Conservation (phyloP, 805 yeast species). For the Scheffersomyces lignosus region DNA sequence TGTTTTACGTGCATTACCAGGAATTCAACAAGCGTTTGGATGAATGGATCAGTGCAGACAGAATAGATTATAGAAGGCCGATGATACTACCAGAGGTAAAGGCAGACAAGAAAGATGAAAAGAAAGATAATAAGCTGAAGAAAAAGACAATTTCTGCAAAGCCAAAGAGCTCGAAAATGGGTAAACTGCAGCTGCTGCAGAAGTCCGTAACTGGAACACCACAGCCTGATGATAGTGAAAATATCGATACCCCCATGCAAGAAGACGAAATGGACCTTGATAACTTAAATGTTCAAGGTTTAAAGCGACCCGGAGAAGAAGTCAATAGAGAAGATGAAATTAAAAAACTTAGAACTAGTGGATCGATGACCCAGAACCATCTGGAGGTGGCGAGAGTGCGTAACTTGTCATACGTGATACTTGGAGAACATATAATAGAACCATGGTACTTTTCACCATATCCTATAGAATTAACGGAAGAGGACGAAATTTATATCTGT, state of each 20-base stretch:
- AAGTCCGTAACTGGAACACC: slow-evolving; percentile 21
- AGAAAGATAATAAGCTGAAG: slow-evolving; percentile 32
- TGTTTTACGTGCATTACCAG: slow-evolving; percentile 89
- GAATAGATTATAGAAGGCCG: slow-evolving; percentile 71
- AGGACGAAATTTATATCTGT: slow-evolving; percentile 85
- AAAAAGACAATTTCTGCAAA: slow-evolving; percentile 24
- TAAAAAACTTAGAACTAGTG: slow-evolving; percentile 88
- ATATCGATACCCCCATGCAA: slow-evolving; percentile 19
- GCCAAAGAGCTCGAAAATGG: slow-evolving; percentile 19
- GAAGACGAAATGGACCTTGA: slow-evolving; percentile 84
- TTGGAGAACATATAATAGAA: slow-evolving; percentile 90
- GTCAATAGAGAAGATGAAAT: slow-evolving; percentile 89
- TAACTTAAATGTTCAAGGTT: slow-evolving; percentile 80
- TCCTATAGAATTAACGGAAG: slow-evolving; percentile 92
- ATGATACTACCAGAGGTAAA: slow-evolving; percentile 70
- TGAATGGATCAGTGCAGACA: slow-evolving; percentile 81
- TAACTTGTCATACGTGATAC: slow-evolving; percentile 71
- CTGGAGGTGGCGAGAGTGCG: slow-evolving; percentile 90
- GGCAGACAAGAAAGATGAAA: slow-evolving; percentile 46
- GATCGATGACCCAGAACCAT: slow-evolving; percentile 90
- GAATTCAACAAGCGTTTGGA: slow-evolving; percentile 95
- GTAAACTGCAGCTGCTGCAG: slow-evolving; percentile 1
- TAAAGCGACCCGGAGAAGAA: slow-evolving; percentile 63
- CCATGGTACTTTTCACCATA: slow-evolving; percentile 99
- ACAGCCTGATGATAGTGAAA: slow-evolving; percentile 26